phyloP scores from a whole-genome alignment of 768 basidiomycete genomes.

The Psilocybe sp. region DNA sequence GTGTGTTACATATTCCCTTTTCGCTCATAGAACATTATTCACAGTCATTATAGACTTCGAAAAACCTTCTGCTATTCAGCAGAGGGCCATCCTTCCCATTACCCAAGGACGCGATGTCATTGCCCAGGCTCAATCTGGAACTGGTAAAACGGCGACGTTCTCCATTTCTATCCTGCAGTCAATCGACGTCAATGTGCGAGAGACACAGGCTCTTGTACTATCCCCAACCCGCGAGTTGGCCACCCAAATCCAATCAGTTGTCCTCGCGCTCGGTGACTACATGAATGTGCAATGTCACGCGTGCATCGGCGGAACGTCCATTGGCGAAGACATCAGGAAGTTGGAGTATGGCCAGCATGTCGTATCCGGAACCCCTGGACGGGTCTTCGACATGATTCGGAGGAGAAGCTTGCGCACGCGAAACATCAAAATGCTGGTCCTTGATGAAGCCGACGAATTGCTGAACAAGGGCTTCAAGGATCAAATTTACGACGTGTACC shows the following conservation, averaged over 20 bases:
- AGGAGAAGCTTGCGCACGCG: conserved; percentile 89
- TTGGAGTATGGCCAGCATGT: conserved; percentile 97
- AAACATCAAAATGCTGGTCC: conserved; percentile 96
- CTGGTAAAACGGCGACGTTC: conserved; percentile 99
- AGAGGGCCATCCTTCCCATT: conserved; percentile 95
- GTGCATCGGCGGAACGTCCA: conserved; percentile 95
- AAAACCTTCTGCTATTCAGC: conserved; percentile 98
- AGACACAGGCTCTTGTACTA: conserved; percentile 94
- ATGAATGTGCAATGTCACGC: conserved; percentile 99
- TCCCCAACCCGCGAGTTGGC: conserved; percentile 99
- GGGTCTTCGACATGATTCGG: conserved; percentile 99
- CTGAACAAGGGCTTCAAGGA: conserved; percentile 99
- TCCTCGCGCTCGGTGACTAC: conserved; percentile 95
- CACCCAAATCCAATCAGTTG: conserved; percentile 97
- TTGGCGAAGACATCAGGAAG: conserved; percentile 96
- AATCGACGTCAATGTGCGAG: conserved; percentile 91
- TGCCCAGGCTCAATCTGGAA: conserved; percentile 98
- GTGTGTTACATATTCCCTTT: conserved; percentile 39
- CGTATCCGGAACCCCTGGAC: conserved; percentile 94
- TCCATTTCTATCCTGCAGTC: conserved; percentile 97
- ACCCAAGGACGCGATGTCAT: conserved; percentile 96
- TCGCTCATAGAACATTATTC: background rate
- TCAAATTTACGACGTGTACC: conserved; percentile 98
- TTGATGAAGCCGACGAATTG: conserved; percentile 95
- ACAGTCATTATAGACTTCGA: conserved; percentile 66